Evolutionary conservation across 805 yeast genomes (phyloP).

Genomic region (Grigorovia transvaalensis): DNA sequence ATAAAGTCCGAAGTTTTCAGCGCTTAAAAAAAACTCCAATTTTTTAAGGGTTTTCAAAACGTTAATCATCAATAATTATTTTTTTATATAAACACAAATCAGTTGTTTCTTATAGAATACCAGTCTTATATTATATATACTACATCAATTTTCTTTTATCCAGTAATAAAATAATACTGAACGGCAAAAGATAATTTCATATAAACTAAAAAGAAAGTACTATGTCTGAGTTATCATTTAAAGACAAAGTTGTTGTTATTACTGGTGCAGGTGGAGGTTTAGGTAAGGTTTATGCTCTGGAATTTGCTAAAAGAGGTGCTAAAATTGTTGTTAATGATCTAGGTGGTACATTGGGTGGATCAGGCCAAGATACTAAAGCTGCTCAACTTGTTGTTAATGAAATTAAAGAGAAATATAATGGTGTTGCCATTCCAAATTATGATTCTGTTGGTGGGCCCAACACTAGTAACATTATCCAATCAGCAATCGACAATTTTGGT

Average conservation of each 20-base stretch:
- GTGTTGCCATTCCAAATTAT: conserved; percentile 86
- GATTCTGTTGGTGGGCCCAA: conserved; percentile 67
- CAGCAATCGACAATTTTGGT: conserved; percentile 81
- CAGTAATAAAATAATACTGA: too few relatives aligned
- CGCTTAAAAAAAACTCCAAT: neutral
- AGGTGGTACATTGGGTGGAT: conserved; percentile 74
- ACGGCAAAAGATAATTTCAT: neutral
- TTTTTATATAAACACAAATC: neutral
- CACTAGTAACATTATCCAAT: conserved; percentile 74
- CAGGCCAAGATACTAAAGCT: conserved; percentile 56
- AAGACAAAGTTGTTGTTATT: conserved; percentile 80
- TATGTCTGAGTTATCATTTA: conserved; percentile 36
- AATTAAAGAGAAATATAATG: conserved; percentile 56
- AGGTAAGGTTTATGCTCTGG: conserved; percentile 79
- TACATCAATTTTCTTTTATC: neutral
- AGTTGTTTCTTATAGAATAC: neutral
- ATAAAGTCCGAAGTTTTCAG: neutral
- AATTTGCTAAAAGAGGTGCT: conserved; percentile 85
- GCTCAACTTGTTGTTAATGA: conserved; percentile 88
- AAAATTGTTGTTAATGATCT: conserved; percentile 91
- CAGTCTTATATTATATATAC: too few relatives aligned
- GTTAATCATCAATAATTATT: too few relatives aligned
- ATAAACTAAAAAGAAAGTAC: neutral
- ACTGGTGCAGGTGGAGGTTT: conserved; percentile 98
- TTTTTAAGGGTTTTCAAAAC: neutral